phyloP scores from a whole-genome alignment of 2,329 filamentous ascomycete genomes.

The Neocatenulostroma microsporum region DNA sequence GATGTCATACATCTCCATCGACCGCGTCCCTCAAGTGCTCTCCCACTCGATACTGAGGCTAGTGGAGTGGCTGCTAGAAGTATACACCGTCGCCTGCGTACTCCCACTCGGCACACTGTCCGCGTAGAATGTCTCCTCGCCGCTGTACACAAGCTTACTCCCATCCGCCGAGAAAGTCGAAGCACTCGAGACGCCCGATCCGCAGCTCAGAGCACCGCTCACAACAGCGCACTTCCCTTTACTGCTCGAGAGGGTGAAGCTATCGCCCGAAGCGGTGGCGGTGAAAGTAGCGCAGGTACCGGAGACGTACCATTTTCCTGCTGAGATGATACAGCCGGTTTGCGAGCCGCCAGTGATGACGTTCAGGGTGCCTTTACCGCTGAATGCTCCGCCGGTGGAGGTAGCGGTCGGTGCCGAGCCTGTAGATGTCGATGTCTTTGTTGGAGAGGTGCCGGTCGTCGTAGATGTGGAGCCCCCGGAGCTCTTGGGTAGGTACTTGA shows the following conservation, averaged over 20 bases:
- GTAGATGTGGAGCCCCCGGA: slow-evolving; percentile 22
- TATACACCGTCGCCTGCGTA: slow-evolving; percentile 40
- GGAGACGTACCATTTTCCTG: slow-evolving; percentile 58
- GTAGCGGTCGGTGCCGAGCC: slow-evolving; percentile 23
- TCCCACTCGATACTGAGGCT: slow-evolving; percentile 34
- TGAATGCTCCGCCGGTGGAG: slow-evolving; percentile 35
- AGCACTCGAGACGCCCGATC: slow-evolving; percentile 35
- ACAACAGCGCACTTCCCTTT: slow-evolving; percentile 54
- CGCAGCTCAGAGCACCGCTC: slow-evolving; percentile 49
- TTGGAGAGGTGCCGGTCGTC: too few relatives aligned
- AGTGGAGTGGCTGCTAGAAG: slow-evolving; percentile 24
- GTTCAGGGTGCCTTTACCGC: slow-evolving; percentile 54
- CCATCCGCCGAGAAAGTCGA: slow-evolving; percentile 36
- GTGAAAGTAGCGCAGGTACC: slow-evolving; percentile 62
- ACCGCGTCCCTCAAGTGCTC: too few relatives aligned
- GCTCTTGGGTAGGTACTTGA: slow-evolving; percentile 58
- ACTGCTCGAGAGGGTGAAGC: slow-evolving; percentile 50
- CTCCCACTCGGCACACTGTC: slow-evolving; percentile 36
- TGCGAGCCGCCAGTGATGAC: slow-evolving; percentile 43
- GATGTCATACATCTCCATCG: too few relatives aligned
- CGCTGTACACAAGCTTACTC: slow-evolving; percentile 32
- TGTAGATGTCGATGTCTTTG: too few relatives aligned
- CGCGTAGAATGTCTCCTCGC: slow-evolving; percentile 37
- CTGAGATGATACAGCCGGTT: slow-evolving; percentile 59
- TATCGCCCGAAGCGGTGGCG: slow-evolving; percentile 38